Evolutionary conservation across 2,329 filamentous ascomycete species (phyloP), one percentile per base, ranked within the genome.

Genomic region (Neofusicoccum sp.): DNA sequence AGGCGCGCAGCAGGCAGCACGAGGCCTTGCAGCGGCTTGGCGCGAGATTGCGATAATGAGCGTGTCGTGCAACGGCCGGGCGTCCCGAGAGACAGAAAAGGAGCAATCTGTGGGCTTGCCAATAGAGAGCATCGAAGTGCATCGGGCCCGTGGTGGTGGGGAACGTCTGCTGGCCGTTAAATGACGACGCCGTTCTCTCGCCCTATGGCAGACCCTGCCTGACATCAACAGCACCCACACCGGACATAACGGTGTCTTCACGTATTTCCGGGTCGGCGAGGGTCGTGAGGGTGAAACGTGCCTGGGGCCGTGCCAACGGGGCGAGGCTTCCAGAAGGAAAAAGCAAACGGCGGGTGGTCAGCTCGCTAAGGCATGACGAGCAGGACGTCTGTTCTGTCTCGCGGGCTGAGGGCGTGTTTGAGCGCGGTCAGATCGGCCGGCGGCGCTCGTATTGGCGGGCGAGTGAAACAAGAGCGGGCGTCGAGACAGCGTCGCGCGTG

Each of bases 261-360:
- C 12, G 14, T 45, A 58, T 58, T 45, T 43, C 54, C 54, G 54
- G 29, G 39, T 31, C 33, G 29, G 36, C 7, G 37, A 22, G 50
- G 12, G 37, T 33, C 41, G 36, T 8, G 37, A 22, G 50, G 12
- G 37, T 33, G 50, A 56, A 56, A 56, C 37, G 52, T 2, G 22
- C 41, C 34, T 36, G 6, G 12, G 33, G 49, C 11, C 14, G 48
- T 16, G 33, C 12, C 50, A 56, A n/a, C 43, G 36, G n/a, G 50
- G 36, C 39, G 28, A 33, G 37, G 39, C 37, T 58, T 58, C 54
- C 39, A 58, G 54, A 58, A 58, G 28, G n/a, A 58, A 58, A 56
- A 58, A 58, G n/a, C 41, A 58, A 45, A n/a, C 39, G 11, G 12
- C 33, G 31, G 33, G 22, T 36, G 48, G 31, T n/a, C 16, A 14